Evolutionary conservation across 345 rosid species (phyloP).

Genomic region (Bruguiera gymnorhiza): DNA sequence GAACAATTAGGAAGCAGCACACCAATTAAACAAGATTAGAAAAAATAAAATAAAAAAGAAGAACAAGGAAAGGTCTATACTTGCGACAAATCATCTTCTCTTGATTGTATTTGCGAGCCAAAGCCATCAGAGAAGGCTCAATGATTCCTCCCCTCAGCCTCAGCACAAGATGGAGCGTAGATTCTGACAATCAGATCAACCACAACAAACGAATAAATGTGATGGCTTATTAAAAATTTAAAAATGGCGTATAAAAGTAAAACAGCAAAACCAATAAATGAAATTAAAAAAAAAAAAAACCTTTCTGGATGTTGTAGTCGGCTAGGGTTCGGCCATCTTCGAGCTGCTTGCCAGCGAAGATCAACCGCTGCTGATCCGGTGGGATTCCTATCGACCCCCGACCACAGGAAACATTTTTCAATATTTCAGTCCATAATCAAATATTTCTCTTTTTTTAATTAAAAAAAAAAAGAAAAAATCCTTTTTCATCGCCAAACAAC

Average conservation of each 20-base stretch:
- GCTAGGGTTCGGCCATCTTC: slow-evolving; percentile 29
- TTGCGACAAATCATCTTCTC: slow-evolving; percentile 35
- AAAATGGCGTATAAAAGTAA: background rate
- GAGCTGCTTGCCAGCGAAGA: slow-evolving; percentile 30
- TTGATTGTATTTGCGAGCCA: slow-evolving; percentile 30
- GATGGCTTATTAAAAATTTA: background rate
- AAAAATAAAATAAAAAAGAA: background rate
- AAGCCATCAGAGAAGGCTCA: slow-evolving; percentile 32
- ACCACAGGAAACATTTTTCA: background rate
- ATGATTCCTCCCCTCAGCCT: slow-evolving; percentile 31
- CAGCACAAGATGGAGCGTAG: slow-evolving; percentile 28
- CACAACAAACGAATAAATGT: background rate
- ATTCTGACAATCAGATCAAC: slow-evolving; percentile 8
- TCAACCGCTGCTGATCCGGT: slow-evolving; percentile 26
- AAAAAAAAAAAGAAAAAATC: background rate
- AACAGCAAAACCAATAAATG: background rate
- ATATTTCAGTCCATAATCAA: background rate
- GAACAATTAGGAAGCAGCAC: background rate
- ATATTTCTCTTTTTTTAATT: too few relatives aligned
- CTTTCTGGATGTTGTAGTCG: slow-evolving; percentile 31
- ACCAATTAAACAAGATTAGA: background rate
- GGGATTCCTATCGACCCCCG: slow-evolving; percentile 16
- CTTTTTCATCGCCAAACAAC: background rate
- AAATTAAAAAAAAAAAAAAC: background rate
- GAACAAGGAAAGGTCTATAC: background rate